A percentile compares a stretch with the other conserved stretches of the same genome.
phyloP scores from a whole-genome alignment of 805 yeast genomes.

The Candida suzukii region DNA sequence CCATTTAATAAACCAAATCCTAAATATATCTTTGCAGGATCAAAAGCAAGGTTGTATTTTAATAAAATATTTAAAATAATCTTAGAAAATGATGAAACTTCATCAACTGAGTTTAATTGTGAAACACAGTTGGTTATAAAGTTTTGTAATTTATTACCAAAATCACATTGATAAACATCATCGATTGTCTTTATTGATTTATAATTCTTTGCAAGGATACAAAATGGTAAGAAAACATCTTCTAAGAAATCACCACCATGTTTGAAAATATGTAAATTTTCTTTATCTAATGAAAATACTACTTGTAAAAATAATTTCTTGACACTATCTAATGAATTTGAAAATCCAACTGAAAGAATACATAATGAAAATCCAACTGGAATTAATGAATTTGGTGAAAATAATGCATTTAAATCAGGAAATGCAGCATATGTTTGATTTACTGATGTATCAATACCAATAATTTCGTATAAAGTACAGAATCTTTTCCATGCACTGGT shows the following conservation, averaged over 20 bases:
- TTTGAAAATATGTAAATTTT: conserved; percentile 41
- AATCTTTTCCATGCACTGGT: conserved; percentile 63
- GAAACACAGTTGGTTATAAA: conserved; percentile 37
- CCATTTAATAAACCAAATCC: conserved; percentile 53
- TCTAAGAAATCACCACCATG: conserved; percentile 34
- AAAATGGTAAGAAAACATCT: conserved; percentile 44
- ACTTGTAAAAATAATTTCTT: conserved; percentile 53
- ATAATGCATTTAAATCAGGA: conserved; percentile 49
- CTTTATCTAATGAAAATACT: conserved; percentile 42
- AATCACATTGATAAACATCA: conserved; percentile 38
- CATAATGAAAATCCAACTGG: conserved; percentile 68
- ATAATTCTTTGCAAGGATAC: conserved; percentile 60
- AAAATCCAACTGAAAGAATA: conserved; percentile 68
- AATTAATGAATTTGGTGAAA: conserved; percentile 43
- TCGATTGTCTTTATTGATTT: conserved; percentile 27
- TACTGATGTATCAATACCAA: conserved; percentile 78
- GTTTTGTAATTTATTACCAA: conserved; percentile 43
- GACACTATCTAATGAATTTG: conserved; percentile 72
- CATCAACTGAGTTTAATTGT: conserved; percentile 17
- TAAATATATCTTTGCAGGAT: conserved; percentile 61
- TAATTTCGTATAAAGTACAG: conserved; percentile 68
- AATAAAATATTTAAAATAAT: conserved; percentile 40
- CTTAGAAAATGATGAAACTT: conserved; percentile 9
- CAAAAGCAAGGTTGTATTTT: conserved; percentile 47
- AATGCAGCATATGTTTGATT: conserved; percentile 81